Base-by-base conservation (phyloP, 23 red algal species). In the Gracilaria vermiculophylla region DNA sequence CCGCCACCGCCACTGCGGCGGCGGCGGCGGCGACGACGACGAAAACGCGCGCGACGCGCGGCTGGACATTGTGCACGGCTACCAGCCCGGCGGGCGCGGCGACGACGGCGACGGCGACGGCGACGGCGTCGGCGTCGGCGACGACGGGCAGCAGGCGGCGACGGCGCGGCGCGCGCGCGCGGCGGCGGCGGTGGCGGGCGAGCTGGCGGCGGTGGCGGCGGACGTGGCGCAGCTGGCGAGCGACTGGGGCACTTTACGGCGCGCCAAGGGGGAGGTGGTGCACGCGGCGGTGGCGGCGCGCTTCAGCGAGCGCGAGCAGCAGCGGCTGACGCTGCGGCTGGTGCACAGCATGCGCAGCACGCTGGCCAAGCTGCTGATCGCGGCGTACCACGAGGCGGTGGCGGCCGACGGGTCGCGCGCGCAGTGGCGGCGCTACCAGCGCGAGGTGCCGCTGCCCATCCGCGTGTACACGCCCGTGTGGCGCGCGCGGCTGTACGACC, bases 401-500 rank as follows among this genome's bases (percentile, higher is more conserved):
- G 75, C 69, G 61, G 80, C 49, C 37, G 19, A 78, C 13, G 23
- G 54, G 53, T 53, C 86, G 17, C 37, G 86, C 1, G 17, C 54
- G 23, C 73, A 90, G 29, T 90, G 86, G 86, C 79, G 21, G 20
- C 24, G 34, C 12, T 90, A 90, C 55, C 70, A 80, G 48, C 39
- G 74, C 19, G 86, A 90, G 40, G 86, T 90, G 21, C 86, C 86
- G n/a, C 24, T 80, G 55, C 86, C 86, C 8, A 80, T 90, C 37
- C 86, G 86, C 11, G 56, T 90, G 86, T 90, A 90, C 37, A 78
- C 75, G 48, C 60, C 73, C 2, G 86, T 90, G 34, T 90, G 86
- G 86, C 50, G 86, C 39, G 66, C 52, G 42, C 28, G 86, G 28
- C 62, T 90, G 86, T 90, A 60, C 39, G 86, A 90, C 17, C 45